phyloP scores from a whole-genome alignment of 306 rosid genomes.

The Vigna radiata region DNA sequence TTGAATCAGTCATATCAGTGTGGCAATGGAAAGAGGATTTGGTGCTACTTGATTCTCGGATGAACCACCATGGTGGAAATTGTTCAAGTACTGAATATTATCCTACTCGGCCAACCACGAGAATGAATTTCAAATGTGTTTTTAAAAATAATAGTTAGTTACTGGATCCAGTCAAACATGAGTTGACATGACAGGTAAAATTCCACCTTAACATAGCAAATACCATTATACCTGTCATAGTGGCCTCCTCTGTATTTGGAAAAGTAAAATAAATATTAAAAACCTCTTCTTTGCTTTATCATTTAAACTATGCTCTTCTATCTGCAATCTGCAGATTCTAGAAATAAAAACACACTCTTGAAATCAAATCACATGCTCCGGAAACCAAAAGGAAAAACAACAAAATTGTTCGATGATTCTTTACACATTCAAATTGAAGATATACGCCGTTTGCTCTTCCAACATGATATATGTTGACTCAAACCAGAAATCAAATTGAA shows the following conservation, averaged over 20 bases:
- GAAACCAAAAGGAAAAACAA: background rate
- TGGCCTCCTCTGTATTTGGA: conserved; percentile 2
- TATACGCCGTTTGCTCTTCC: no score
- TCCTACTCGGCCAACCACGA: conserved; percentile 16
- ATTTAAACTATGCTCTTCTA: conserved; percentile 5
- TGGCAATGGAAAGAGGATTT: background rate
- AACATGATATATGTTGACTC: no score
- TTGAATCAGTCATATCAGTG: conserved; percentile 13
- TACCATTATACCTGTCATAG: background rate
- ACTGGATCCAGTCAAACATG: conserved; percentile 36
- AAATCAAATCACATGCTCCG: conserved; percentile 4
- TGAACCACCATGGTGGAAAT: conserved; percentile 27
- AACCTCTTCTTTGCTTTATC: background rate
- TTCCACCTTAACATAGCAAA: conserved; percentile 19
- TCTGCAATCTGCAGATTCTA: conserved; percentile 21
- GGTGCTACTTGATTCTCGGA: conserved; percentile 14
- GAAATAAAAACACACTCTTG: background rate
- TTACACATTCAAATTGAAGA: background rate
- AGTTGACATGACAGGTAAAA: conserved; percentile 22
- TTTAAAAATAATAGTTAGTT: background rate
- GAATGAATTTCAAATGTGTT: background rate
- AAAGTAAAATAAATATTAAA: background rate
- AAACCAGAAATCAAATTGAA: conserved; percentile 20
- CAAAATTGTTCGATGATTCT: background rate
- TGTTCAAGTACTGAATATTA: conserved; percentile 3